Conservation (phyloP, 768 basidiomycete genomes). For the Terana coerulea region DNA sequence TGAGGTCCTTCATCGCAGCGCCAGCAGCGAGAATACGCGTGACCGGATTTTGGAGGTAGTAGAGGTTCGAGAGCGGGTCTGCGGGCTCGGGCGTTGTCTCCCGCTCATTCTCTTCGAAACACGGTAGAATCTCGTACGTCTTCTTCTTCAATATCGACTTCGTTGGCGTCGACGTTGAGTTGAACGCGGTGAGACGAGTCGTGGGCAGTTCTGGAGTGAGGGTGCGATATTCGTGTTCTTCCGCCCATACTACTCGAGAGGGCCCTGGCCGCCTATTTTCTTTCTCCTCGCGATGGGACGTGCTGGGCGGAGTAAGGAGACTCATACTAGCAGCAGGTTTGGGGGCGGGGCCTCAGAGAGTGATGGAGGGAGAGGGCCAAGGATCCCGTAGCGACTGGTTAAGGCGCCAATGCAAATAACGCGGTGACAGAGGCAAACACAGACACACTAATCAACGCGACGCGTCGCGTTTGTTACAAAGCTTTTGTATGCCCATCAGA, state of each 20-base stretch:
- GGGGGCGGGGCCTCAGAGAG: background rate
- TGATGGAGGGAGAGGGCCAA: background rate
- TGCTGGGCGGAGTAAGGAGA: constrained; percentile 59
- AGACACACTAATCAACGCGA: constrained; percentile 8
- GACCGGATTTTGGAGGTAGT: constrained; percentile 66
- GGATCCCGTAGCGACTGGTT: background rate
- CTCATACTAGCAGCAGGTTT: constrained; percentile 9
- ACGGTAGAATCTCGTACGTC: constrained; percentile 30
- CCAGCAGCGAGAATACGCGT: constrained; percentile 49
- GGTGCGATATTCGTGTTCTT: constrained; percentile 44
- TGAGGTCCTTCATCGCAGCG: constrained; percentile 52
- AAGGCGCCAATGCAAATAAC: constrained; percentile 9
- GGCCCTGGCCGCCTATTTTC: constrained; percentile 36
- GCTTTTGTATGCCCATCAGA: background rate
- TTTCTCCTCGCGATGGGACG: constrained; percentile 52
- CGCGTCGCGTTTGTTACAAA: background rate
- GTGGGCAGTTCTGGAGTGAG: constrained; percentile 28
- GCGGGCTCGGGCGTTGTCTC: constrained; percentile 76
- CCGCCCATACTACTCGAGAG: constrained; percentile 47
- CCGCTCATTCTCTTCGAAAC: constrained; percentile 43
- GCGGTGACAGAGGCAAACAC: constrained; percentile 5
- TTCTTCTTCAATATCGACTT: constrained; percentile 72
- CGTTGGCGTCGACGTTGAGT: constrained; percentile 41
- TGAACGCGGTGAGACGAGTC: constrained; percentile 19
- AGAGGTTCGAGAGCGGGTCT: constrained; percentile 58